Conservation (phyloP, 2,329 filamentous ascomycete genomes). For the Fusarium tjaetaba region DNA sequence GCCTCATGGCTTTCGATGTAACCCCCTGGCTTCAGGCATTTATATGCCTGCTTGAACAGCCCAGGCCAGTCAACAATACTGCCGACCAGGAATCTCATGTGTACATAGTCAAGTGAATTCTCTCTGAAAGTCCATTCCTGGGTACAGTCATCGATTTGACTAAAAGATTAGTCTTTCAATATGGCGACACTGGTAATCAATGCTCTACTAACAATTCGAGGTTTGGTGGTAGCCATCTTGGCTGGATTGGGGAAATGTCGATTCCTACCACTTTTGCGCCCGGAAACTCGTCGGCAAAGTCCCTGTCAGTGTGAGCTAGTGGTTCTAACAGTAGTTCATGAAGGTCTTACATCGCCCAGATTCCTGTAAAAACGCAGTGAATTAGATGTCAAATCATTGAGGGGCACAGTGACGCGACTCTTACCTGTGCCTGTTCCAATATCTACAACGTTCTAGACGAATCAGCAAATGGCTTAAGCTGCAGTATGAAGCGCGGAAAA, state of each 20-base stretch:
- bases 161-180: rapidly evolving
- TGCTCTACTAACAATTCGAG: slow-evolving; percentile 1
- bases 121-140: slow-evolving; percentile 1
- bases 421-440: slow-evolving; percentile 20
- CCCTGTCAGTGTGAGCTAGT: neutral
- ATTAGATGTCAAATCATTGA: neutral
- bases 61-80: slow-evolving; percentile 5
- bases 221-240: slow-evolving; percentile 12
- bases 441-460: neutral
- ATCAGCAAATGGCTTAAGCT: rapidly evolving
- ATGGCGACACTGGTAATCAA: rapidly evolving
- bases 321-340: rapidly evolving
- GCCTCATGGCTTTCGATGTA: slow-evolving; percentile 7
- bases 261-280: neutral
- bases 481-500: rapidly evolving
- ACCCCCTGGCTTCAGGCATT: neutral
- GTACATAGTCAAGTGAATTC: slow-evolving; percentile 8
- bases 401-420: neutral
- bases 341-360: neutral
- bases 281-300: slow-evolving; percentile 15
- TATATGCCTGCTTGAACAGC: slow-evolving; percentile 1
- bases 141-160: slow-evolving; percentile 19
- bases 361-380: neutral
- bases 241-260: slow-evolving; percentile 18
- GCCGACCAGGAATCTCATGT: slow-evolving; percentile 11